These are phyloP conservation scores for Elsinoe perseae DNA, from an alignment of 2,329 filamentous ascomycete genomes.

Conservation along the genomic window DNA sequence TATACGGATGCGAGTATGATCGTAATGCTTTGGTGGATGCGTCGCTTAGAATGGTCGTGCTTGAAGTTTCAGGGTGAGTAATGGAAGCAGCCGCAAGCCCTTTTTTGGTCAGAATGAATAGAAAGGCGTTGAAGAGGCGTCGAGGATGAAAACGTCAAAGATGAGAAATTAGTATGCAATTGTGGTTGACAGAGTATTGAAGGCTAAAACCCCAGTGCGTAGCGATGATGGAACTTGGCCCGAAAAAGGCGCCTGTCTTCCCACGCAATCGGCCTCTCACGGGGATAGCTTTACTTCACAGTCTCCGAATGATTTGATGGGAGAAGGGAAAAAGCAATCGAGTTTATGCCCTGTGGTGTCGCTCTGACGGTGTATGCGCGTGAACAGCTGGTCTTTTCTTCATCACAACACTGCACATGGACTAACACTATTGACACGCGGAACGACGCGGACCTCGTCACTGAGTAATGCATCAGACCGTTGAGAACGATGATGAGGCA, in stretches of 20 bases:
- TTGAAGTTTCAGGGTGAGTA: background rate
- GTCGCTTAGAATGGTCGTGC: background rate
- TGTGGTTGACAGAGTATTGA: constrained; percentile 6
- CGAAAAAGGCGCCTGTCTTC: constrained; percentile 6
- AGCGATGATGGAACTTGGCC: constrained; percentile 13
- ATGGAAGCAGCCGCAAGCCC: background rate
- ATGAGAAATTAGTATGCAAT: background rate
- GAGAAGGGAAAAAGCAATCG: background rate
- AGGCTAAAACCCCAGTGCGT: constrained; percentile 11
- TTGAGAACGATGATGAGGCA: background rate
- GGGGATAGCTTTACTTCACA: background rate
- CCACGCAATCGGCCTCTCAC: background rate
- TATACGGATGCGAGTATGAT: background rate
- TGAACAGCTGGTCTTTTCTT: background rate
- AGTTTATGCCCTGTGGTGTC: background rate
- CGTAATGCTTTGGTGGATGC: background rate
- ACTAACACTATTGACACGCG: background rate
- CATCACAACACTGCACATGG: background rate
- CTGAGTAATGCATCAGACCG: background rate
- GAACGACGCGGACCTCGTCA: constrained; percentile 8
- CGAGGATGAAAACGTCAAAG: background rate
- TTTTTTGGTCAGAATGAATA: background rate
- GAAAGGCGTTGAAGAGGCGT: background rate
- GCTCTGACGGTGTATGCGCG: background rate
- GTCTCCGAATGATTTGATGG: background rate